Percentiles rank a stretch among this genome's conserved stretches.
phyloP scores from a whole-genome alignment of 495 filamentous ascomycete genomes.

The Xylaria intraflava region DNA sequence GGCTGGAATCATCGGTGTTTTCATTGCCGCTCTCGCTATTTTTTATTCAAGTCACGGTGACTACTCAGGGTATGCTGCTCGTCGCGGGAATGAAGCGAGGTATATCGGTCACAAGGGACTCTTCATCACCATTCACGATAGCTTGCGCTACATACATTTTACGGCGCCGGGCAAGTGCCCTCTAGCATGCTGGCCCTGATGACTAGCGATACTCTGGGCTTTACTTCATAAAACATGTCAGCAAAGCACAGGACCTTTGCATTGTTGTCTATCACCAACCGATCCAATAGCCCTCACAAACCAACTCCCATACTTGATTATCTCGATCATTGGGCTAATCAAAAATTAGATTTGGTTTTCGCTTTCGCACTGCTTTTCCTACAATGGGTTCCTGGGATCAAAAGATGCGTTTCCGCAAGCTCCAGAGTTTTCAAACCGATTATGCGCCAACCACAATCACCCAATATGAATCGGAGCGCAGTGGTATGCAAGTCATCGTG shows the following conservation, averaged over 20 bases:
- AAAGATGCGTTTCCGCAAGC: conserved; percentile 61
- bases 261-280: neutral
- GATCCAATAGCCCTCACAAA: neutral
- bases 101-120: neutral
- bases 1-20: neutral
- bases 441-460: conserved; percentile 81
- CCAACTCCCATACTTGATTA: neutral
- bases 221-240: neutral
- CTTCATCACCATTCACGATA: neutral
- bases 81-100: neutral
- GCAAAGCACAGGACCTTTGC: neutral
- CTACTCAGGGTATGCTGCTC: conserved; percentile 11
- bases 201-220: neutral
- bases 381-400: conserved; percentile 32
- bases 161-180: conserved; percentile 4
- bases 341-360: conserved; percentile 1
- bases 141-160: neutral
- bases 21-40: conserved; percentile 17
- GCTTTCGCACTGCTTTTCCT: neutral
- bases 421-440: conserved; percentile 79
- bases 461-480: conserved; percentile 72
- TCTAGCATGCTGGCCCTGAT: conserved; percentile 16
- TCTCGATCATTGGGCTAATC: neutral
- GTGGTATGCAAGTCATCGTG: conserved; percentile 88
- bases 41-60: conserved; percentile 18